Conservation (phyloP, 495 filamentous ascomycete genomes). For the Cercophora samala region DNA sequence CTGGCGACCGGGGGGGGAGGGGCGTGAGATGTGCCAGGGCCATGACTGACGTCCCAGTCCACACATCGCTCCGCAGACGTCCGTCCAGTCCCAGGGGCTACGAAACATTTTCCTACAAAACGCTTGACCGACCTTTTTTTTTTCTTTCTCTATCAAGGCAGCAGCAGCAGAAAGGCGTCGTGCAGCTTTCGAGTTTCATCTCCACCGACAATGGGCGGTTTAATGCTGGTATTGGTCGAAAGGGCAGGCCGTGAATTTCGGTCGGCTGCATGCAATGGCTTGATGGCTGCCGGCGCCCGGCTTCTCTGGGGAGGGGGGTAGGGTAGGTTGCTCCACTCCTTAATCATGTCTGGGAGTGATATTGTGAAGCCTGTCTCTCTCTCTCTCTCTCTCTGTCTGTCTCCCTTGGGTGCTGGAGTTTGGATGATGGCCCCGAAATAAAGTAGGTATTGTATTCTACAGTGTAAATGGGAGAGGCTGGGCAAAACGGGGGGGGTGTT, state of each 20-base stretch:
- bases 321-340: background rate
- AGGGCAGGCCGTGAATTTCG: background rate
- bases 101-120: background rate
- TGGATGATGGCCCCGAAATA: too few relatives aligned
- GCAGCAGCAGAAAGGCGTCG: background rate
- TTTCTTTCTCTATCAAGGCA: background rate
- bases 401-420: too few relatives aligned
- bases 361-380: background rate
- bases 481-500: background rate
- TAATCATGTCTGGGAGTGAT: background rate
- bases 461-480: background rate
- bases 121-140: background rate
- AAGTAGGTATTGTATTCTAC: too few relatives aligned
- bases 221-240: background rate
- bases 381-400: too few relatives aligned
- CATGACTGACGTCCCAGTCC: conserved; percentile 6
- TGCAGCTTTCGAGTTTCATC: background rate
- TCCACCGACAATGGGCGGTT: background rate
- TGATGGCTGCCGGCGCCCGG: background rate
- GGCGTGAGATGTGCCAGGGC: conserved; percentile 15
- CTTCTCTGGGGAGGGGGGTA: background rate
- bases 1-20: background rate
- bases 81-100: background rate
- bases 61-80: background rate
- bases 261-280: background rate